Conservation (phyloP, 129 eudicot genomes). For the Artemisia tridentata region DNA sequence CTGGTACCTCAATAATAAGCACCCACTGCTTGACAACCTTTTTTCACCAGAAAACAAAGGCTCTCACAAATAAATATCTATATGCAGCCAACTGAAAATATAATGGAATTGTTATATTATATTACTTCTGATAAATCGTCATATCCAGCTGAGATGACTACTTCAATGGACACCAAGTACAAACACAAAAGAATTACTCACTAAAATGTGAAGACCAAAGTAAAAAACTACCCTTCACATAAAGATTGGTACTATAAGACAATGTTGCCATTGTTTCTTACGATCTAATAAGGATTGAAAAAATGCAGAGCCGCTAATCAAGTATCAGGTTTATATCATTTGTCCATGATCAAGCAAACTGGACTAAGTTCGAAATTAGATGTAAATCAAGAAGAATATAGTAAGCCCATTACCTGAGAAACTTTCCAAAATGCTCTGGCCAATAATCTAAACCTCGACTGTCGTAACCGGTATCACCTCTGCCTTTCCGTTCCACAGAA, state of each 20-base stretch:
- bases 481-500: slow-evolving; percentile 69
- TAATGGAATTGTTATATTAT: no score
- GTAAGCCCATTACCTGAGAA: slow-evolving; percentile 55
- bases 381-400: neutral
- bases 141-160: no score
- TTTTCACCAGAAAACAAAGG: no score
- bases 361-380: neutral
- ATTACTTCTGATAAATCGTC: no score
- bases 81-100: no score
- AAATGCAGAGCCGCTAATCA: neutral
- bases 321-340: neutral
- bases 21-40: no score
- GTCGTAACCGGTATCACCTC: slow-evolving; percentile 64
- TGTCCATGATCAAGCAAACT: slow-evolving; percentile 2
- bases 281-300: slow-evolving; percentile 3
- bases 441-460: slow-evolving; percentile 90
- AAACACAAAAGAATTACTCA: neutral
- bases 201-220: no score
- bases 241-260: neutral
- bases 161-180: neutral
- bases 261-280: neutral
- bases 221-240: neutral
- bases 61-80: no score
- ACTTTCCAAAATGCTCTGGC: slow-evolving; percentile 85
- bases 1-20: no score